Percentiles rank a stretch among this genome's conserved stretches.
These are phyloP conservation scores for Fraxinus quadrangulata DNA, from an alignment of 257 asterid genomes.

Conservation along the genomic window DNA sequence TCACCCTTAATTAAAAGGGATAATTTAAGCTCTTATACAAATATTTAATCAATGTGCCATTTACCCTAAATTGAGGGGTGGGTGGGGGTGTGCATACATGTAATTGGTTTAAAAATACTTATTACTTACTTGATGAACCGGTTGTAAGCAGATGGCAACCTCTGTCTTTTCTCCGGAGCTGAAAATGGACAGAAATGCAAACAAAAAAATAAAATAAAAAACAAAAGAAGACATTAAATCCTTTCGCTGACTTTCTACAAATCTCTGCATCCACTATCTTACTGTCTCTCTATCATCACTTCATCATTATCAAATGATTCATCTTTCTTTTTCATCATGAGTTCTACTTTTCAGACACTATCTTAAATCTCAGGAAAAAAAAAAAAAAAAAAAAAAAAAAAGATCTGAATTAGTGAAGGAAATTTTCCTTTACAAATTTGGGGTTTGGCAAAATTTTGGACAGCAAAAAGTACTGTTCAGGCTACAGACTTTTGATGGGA, in stretches of 20 bases:
- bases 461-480: background rate
- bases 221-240: constrained; percentile 44
- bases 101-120: no score
- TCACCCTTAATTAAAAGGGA: no score
- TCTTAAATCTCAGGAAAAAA: background rate
- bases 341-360: constrained; percentile 41
- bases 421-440: background rate
- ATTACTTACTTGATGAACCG: constrained; percentile 88
- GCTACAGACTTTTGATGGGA: background rate
- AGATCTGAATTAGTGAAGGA: background rate
- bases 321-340: constrained; percentile 12
- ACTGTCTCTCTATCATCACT: constrained; percentile 35
- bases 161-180: constrained; percentile 99
- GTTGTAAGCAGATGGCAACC: constrained; percentile 98
- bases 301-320: constrained; percentile 91
- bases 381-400: background rate
- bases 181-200: constrained; percentile 42
- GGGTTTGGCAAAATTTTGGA: constrained; percentile 28
- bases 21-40: no score
- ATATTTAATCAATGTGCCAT: no score
- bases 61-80: no score
- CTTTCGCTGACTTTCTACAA: constrained; percentile 38
- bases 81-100: no score
- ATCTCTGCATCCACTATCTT: constrained; percentile 28
- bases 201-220: background rate